A percentile compares a stretch with the other conserved stretches of the same genome.
phyloP scores from a whole-genome alignment of 2,329 filamentous ascomycete species.

The Boeremia exigua region DNA sequence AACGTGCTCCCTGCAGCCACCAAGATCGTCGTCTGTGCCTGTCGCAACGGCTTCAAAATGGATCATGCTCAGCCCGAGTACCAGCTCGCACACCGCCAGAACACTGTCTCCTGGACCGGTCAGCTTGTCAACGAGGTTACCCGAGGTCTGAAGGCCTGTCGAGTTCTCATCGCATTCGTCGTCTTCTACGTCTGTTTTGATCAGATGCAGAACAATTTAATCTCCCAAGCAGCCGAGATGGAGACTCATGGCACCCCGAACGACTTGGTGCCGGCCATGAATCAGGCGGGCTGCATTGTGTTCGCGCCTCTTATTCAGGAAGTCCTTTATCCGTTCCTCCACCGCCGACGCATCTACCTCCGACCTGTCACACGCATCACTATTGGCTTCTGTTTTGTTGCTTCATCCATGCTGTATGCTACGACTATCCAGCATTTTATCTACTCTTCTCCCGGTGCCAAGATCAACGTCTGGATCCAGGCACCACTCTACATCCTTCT shows the following conservation, averaged over 20 bases:
- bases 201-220: conserved; percentile 49
- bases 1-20: conserved; percentile 35
- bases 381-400: conserved; percentile 41
- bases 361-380: conserved; percentile 39
- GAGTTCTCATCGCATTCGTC: conserved; percentile 42
- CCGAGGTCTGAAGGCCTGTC: conserved; percentile 40
- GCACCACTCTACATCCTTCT: conserved; percentile 50
- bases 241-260: conserved; percentile 41
- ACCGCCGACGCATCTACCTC: conserved; percentile 34
- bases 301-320: conserved; percentile 41
- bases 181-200: conserved; percentile 48
- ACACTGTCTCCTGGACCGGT: conserved; percentile 34
- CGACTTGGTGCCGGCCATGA: conserved; percentile 43
- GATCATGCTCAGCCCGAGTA: conserved; percentile 32
- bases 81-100: conserved; percentile 27
- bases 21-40: conserved; percentile 35
- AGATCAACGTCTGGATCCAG: conserved; percentile 49
- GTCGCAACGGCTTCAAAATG: conserved; percentile 37
- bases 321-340: conserved; percentile 38
- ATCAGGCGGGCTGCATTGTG: conserved; percentile 43
- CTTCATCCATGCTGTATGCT: conserved; percentile 40
- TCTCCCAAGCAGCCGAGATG: conserved; percentile 48
- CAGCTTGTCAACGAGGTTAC: conserved; percentile 37
- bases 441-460: conserved; percentile 30
- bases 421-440: conserved; percentile 41